A percentile compares a stretch with the other conserved stretches of the same genome.
Evolutionary conservation across 2,329 filamentous ascomycete genomes (phyloP).

Genomic region (Fusarium floridanum): DNA sequence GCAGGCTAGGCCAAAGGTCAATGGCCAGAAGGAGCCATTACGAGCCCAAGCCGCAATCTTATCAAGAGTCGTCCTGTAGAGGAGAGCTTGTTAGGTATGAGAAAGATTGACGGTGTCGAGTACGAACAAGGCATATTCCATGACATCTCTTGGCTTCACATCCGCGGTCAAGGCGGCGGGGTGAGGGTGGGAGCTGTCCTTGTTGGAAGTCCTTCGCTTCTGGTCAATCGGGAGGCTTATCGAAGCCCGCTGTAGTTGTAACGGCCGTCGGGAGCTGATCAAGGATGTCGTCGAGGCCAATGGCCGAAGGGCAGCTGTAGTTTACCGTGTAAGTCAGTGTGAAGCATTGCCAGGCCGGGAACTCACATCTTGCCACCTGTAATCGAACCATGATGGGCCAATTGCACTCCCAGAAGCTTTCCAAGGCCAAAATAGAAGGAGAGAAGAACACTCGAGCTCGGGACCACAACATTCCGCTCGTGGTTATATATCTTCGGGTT

Average conservation of each 20-base stretch:
- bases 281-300: background rate
- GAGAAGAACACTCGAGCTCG: background rate
- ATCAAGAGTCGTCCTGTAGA: slow-evolving; percentile 64
- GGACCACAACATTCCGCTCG: background rate
- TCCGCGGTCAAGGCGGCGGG: slow-evolving; percentile 6
- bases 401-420: background rate
- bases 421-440: background rate
- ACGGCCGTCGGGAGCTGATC: background rate
- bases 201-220: background rate
- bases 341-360: accelerated
- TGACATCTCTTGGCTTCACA: slow-evolving; percentile 20
- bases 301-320: slow-evolving; percentile 8
- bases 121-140: slow-evolving; percentile 35
- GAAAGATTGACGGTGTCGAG: too few species aligned
- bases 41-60: slow-evolving; percentile 69
- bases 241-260: accelerated
- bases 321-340: slow-evolving; percentile 13
- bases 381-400: background rate
- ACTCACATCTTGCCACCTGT: slow-evolving; percentile 17
- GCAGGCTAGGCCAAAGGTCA: slow-evolving; percentile 73
- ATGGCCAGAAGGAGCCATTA: slow-evolving; percentile 70
- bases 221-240: background rate
- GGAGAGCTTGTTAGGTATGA: accelerated
- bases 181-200: background rate
- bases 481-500: slow-evolving; percentile 1